Percentiles rank a stretch among this genome's conserved stretches.
These are phyloP conservation scores for Solanum virginianum DNA, from an alignment of 257 asterid species.

Conservation along the genomic window DNA sequence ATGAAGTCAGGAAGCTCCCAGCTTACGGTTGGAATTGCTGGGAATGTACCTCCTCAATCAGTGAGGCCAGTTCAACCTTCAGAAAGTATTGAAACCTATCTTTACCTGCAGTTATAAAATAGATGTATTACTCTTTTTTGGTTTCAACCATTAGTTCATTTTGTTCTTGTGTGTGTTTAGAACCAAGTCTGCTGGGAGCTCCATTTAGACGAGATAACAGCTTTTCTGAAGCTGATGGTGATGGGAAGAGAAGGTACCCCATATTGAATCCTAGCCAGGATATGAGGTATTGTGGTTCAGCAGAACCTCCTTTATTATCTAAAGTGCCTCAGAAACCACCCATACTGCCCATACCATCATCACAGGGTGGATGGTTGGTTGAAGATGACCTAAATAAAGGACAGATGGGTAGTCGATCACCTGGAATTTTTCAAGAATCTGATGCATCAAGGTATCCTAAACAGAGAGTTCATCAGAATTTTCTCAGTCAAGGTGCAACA, in stretches of 20 bases:
- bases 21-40: conserved; percentile 28
- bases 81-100: conserved; percentile 46
- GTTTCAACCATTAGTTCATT: neutral
- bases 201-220: conserved; percentile 57
- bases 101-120: neutral
- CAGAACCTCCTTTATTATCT: conserved; percentile 51
- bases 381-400: conserved; percentile 45
- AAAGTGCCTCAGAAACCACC: conserved; percentile 47
- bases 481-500: conserved; percentile 25
- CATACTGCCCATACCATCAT: conserved; percentile 24
- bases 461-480: conserved; percentile 36
- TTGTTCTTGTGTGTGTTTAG: conserved; percentile 25
- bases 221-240: conserved; percentile 24
- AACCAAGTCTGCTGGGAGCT: conserved; percentile 80
- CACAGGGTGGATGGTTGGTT: conserved; percentile 60
- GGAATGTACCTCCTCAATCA: conserved; percentile 37
- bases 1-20: conserved; percentile 47
- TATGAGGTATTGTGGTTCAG: conserved; percentile 30
- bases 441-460: conserved; percentile 34
- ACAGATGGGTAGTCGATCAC: conserved; percentile 20
- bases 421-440: conserved; percentile 28
- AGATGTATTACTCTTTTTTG: neutral
- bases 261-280: conserved; percentile 21
- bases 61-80: conserved; percentile 35
- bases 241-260: conserved; percentile 18